Evolutionary conservation across 192 early-diverging fungal species (phyloP).

Genomic region (Phlyctochytrium arcticum): DNA sequence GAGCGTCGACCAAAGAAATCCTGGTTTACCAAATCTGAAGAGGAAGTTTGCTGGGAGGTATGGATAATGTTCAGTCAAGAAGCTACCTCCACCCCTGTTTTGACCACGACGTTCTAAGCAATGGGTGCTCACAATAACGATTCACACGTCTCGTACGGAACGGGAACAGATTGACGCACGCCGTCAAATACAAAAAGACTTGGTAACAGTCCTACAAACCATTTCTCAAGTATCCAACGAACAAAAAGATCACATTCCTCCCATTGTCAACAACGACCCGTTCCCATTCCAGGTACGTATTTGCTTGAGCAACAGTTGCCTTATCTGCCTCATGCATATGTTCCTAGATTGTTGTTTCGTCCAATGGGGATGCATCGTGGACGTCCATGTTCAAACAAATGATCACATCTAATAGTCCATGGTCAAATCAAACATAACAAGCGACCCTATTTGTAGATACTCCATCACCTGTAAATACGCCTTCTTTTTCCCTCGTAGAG

Average conservation of each 20-base stretch:
- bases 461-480: too few species aligned
- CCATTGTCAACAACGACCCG: slow-evolving; percentile 35
- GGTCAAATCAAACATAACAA: too few species aligned
- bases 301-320: not conserved
- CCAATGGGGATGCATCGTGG: slow-evolving; percentile 19
- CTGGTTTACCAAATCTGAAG: slow-evolving; percentile 34
- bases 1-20: slow-evolving; percentile 36
- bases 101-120: slow-evolving; percentile 12
- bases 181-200: slow-evolving; percentile 24
- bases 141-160: slow-evolving; percentile 30
- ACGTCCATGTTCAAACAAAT: slow-evolving; percentile 26
- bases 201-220: slow-evolving; percentile 14
- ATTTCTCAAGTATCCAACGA: slow-evolving; percentile 37
- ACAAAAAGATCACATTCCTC: slow-evolving; percentile 42
- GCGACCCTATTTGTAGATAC: too few species aligned
- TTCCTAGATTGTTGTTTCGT: slow-evolving; percentile 16
- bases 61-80: not conserved
- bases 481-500: too few species aligned
- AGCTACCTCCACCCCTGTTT: not conserved
- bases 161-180: slow-evolving; percentile 35
- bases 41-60: slow-evolving; percentile 43
- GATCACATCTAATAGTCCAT: slow-evolving; percentile 19
- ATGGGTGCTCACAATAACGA: slow-evolving; percentile 29
- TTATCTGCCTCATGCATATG: not conserved
- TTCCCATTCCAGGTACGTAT: slow-evolving; percentile 38